Conservation (phyloP, 2,329 filamentous ascomycete genomes). For the Claviceps sorghi region DNA sequence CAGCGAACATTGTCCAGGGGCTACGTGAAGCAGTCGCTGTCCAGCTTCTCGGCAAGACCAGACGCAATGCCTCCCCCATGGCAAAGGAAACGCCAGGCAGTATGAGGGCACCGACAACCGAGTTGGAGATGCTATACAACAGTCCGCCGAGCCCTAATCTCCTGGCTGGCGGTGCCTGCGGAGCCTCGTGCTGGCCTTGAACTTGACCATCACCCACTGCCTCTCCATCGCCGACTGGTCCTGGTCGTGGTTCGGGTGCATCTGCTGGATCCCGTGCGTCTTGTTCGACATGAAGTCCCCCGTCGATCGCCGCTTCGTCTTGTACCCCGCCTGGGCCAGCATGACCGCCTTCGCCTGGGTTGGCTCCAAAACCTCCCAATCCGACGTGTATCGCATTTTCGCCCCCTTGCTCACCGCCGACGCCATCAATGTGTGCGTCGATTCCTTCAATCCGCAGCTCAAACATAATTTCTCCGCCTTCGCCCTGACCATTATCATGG, state of each 20-base stretch:
- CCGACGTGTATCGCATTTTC: constrained; percentile 17
- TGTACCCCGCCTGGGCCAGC: background rate
- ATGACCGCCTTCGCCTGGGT: background rate
- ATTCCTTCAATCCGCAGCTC: constrained; percentile 21
- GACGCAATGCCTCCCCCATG: constrained; percentile 60
- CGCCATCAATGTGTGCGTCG: constrained; percentile 12
- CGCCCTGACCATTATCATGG: constrained; percentile 9
- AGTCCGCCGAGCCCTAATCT: constrained; percentile 21
- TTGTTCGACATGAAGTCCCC: background rate
- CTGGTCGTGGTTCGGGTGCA: background rate
- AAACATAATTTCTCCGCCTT: constrained; percentile 15
- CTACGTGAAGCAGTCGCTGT: constrained; percentile 30
- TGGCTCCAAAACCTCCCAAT: background rate
- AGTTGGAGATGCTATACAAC: constrained; percentile 31
- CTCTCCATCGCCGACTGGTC: background rate
- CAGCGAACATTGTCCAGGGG: constrained; percentile 10
- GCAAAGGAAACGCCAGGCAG: constrained; percentile 70
- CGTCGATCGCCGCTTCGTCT: background rate
- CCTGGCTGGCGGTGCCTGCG: constrained; percentile 20
- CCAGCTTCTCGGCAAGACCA: constrained; percentile 54
- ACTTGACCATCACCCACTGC: constrained; percentile 7
- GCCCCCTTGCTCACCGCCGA: constrained; percentile 22
- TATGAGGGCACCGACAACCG: constrained; percentile 44
- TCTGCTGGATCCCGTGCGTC: background rate
- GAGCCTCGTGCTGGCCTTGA: constrained; percentile 17